Conservation (phyloP, 179 eudicot species). For the Drosera spatulata region DNA sequence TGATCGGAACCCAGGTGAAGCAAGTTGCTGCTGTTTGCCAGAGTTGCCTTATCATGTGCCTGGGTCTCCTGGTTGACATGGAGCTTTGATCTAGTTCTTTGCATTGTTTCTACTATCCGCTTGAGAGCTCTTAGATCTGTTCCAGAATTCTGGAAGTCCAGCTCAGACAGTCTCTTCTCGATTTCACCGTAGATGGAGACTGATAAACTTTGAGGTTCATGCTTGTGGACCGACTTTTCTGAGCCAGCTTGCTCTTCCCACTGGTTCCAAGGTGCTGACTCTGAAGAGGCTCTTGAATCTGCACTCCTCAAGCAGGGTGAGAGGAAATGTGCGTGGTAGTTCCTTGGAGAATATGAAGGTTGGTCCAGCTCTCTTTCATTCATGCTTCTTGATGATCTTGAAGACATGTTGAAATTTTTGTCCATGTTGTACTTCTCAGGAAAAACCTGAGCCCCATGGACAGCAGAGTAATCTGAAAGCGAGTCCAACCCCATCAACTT, state of each 20-base stretch:
- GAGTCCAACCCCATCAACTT: slow-evolving; percentile 33
- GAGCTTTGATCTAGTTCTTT: slow-evolving; percentile 13
- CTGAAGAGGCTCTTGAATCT: not conserved
- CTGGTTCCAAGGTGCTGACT: slow-evolving; percentile 5
- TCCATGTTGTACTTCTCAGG: slow-evolving; percentile 4
- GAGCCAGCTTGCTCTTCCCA: not conserved
- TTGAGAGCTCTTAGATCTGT: slow-evolving; percentile 43
- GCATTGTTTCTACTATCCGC: slow-evolving; percentile 30
- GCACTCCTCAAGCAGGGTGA: slow-evolving; percentile 8
- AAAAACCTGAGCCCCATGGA: slow-evolving; percentile 2
- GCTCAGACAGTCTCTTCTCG: slow-evolving; percentile 26
- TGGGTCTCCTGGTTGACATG: slow-evolving; percentile 7
- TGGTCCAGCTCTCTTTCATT: slow-evolving; percentile 14
- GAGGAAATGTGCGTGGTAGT: slow-evolving; percentile 10
- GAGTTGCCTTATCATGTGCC: slow-evolving; percentile 8
- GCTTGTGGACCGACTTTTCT: not conserved
- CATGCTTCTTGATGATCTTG: slow-evolving; percentile 25
- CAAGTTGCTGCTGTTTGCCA: slow-evolving; percentile 1
- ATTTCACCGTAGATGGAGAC: slow-evolving; percentile 25
- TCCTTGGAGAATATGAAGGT: slow-evolving; percentile 16
- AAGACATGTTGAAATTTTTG: slow-evolving; percentile 8
- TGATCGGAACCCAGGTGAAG: slow-evolving; percentile 2
- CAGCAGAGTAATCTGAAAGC: slow-evolving; percentile 14
- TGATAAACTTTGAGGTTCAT: slow-evolving; percentile 13
- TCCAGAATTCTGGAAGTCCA: slow-evolving; percentile 28